Percentiles rank a stretch among this genome's conserved stretches.
Conservation (phyloP, 2,329 filamentous ascomycete genomes). For the Pseudocercospora fijiensis region DNA sequence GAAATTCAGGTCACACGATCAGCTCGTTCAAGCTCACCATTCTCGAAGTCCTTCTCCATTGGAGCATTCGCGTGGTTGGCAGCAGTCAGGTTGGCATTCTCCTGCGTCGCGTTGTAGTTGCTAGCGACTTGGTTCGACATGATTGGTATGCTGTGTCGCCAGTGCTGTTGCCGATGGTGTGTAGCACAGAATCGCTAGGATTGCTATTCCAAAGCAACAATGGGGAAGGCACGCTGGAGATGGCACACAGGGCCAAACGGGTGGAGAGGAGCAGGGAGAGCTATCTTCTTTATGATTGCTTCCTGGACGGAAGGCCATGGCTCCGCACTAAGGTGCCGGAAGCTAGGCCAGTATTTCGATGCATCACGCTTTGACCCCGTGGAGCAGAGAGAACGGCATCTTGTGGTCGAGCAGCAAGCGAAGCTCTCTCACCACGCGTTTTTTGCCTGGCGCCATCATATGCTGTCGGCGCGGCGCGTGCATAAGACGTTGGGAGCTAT, state of each 20-base stretch:
- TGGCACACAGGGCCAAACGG: slow-evolving; percentile 8
- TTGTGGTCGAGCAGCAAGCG: slow-evolving; percentile 19
- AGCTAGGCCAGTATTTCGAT: slow-evolving; percentile 17
- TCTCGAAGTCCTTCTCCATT: slow-evolving; percentile 49
- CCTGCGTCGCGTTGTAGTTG: slow-evolving; percentile 29
- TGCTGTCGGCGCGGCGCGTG: slow-evolving; percentile 24
- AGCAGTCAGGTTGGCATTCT: slow-evolving; percentile 33
- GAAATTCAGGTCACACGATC: neutral
- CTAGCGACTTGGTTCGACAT: slow-evolving; percentile 17
- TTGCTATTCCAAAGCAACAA: neutral
- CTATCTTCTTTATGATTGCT: slow-evolving; percentile 19
- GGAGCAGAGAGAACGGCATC: slow-evolving; percentile 17
- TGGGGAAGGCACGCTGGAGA: slow-evolving; percentile 7
- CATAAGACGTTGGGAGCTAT: slow-evolving; percentile 27
- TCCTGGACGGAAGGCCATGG: slow-evolving; percentile 16
- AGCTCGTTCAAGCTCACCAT: slow-evolving; percentile 22
- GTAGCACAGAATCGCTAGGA: slow-evolving; percentile 6
- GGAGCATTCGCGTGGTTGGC: slow-evolving; percentile 27
- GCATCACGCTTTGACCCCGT: slow-evolving; percentile 21
- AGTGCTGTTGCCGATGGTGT: neutral
- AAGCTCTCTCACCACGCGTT: slow-evolving; percentile 18
- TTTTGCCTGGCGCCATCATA: slow-evolving; percentile 18
- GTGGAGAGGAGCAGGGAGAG: slow-evolving; percentile 15
- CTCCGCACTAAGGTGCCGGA: slow-evolving; percentile 22
- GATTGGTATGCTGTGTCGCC: slow-evolving; percentile 5